phyloP scores from a whole-genome alignment of 2,329 filamentous ascomycete species.

The Sphaerulina musiva region DNA sequence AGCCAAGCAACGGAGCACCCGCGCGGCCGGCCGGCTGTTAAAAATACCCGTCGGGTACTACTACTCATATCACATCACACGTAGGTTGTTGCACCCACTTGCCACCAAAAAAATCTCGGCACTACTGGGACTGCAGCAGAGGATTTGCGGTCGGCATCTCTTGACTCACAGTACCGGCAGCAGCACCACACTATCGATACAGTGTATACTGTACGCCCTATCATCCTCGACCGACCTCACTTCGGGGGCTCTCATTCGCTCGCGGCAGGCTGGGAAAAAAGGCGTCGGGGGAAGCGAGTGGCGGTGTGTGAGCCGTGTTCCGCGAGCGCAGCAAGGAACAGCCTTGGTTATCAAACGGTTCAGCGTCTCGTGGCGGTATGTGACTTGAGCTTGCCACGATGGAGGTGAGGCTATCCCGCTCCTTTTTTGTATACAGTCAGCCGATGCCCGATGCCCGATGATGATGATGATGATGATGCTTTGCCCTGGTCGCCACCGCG shows the following conservation, averaged over 20 bases:
- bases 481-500: background rate
- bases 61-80: background rate
- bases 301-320: conserved; percentile 13
- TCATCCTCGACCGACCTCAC: conserved; percentile 15
- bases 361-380: conserved; percentile 11
- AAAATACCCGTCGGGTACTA: too few relatives aligned
- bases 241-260: conserved; percentile 5
- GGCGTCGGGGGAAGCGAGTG: conserved; percentile 7
- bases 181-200: background rate
- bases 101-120: conserved; percentile 1
- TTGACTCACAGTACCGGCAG: conserved; percentile 19
- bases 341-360: conserved; percentile 4
- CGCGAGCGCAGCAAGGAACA: conserved; percentile 12
- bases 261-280: conserved; percentile 7
- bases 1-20: too few relatives aligned
- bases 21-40: too few relatives aligned
- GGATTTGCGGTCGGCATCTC: conserved; percentile 11
- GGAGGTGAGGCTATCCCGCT: conserved; percentile 15
- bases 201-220: conserved; percentile 1
- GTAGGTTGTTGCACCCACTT: conserved; percentile 2
- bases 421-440: conserved; percentile 3
- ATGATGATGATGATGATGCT: too few relatives aligned
- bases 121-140: conserved; percentile 3
- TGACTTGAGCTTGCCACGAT: conserved; percentile 15
- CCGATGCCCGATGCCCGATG: background rate